These are phyloP conservation scores for Hanseniaspora hatyaiensis DNA, from an alignment of 805 yeast species.

Conservation along the genomic window DNA sequence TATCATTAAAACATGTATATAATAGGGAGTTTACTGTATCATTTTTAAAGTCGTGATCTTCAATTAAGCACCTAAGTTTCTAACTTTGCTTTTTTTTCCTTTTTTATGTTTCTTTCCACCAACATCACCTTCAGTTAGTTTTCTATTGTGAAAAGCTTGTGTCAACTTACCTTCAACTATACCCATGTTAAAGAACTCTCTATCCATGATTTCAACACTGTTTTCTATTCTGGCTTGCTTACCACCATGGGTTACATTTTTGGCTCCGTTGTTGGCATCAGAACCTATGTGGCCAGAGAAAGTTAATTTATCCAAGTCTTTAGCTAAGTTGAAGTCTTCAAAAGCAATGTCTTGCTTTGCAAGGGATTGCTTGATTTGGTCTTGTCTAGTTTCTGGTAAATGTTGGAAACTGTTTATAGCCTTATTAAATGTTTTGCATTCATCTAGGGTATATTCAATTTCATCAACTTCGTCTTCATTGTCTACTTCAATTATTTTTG, in stretches of 20 bases:
- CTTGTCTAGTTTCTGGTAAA: constrained; percentile 61
- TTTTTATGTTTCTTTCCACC: constrained; percentile 55
- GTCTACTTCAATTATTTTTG: constrained; percentile 31
- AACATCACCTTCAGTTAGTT: constrained; percentile 21
- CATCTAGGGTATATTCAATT: constrained; percentile 40
- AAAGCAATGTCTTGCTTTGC: constrained; percentile 37
- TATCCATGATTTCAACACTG: constrained; percentile 73
- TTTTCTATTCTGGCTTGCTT: constrained; percentile 67
- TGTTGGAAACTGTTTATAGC: constrained; percentile 57
- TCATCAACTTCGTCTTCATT: constrained; percentile 34
- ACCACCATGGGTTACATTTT: constrained; percentile 62
- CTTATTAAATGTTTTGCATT: constrained; percentile 53
- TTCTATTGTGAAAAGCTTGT: constrained; percentile 60
- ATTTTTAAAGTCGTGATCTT: too few relatives aligned
- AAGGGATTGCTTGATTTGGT: constrained; percentile 58
- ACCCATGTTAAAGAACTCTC: constrained; percentile 69
- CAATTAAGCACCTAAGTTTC: constrained; percentile 13
- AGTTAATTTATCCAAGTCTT: constrained; percentile 59
- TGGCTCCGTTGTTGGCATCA: constrained; percentile 35
- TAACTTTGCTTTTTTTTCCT: constrained; percentile 46
- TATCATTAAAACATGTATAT: too few relatives aligned
- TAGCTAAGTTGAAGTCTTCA: constrained; percentile 50
- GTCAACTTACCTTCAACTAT: constrained; percentile 50
- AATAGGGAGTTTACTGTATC: too few relatives aligned
- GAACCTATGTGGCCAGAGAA: constrained; percentile 67